Percentiles rank a stretch among this genome's conserved stretches.
Conservation (phyloP, 2,329 filamentous ascomycete species). For the Calonectria leucothoes region DNA sequence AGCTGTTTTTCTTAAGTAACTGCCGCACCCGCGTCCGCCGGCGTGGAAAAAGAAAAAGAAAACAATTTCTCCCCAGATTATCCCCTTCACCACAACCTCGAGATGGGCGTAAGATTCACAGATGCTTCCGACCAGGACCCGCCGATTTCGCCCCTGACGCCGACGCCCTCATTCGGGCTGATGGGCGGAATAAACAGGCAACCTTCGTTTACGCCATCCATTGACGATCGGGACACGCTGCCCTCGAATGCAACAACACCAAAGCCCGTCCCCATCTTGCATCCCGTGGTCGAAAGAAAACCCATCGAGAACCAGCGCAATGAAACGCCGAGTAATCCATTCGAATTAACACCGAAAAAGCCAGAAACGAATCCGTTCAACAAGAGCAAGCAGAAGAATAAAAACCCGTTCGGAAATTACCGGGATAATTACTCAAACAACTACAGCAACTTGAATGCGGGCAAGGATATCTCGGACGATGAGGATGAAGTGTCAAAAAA, state of each 20-base stretch:
- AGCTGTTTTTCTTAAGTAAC: not conserved
- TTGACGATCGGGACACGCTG: not conserved
- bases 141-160: not conserved
- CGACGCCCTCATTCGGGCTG: not conserved
- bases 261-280: not conserved
- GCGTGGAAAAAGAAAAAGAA: not conserved
- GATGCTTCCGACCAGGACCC: not conserved
- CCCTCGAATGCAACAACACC: not conserved
- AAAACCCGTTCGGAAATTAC: not conserved
- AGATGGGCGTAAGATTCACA: not conserved
- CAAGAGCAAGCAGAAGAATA: not conserved
- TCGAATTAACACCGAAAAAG: not conserved
- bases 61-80: not conserved
- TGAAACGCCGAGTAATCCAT: not conserved
- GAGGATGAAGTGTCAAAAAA: not conserved
- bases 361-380: not conserved
- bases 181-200: not conserved
- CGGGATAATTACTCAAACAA: not conserved
- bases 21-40: not conserved
- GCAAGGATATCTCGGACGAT: not conserved
- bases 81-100: not conserved
- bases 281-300: not conserved
- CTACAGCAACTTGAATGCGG: not conserved
- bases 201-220: not conserved
- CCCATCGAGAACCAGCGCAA: too few species aligned